A percentile compares a stretch with the other conserved stretches of the same genome.
Conservation (phyloP, 345 rosid genomes). For the Limnanthes douglasii region DNA sequence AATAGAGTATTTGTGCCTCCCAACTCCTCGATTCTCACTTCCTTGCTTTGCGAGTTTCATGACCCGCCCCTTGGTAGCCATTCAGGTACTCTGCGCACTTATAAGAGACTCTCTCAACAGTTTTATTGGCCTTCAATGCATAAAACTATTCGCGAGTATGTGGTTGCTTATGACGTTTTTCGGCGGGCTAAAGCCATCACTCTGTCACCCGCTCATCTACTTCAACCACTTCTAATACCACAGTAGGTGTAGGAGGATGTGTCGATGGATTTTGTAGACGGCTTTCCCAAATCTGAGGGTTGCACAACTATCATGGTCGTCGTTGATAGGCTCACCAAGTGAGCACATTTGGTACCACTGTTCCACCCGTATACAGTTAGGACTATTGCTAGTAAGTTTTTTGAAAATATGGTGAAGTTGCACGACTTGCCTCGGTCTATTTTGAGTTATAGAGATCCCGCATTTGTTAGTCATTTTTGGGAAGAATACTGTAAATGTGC, state of each 20-base stretch:
- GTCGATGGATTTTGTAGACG: background rate
- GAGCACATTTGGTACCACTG: background rate
- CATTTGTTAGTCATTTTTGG: conserved; percentile 1
- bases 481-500: background rate
- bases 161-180: background rate
- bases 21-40: background rate
- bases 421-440: too few relatives aligned
- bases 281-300: too few relatives aligned
- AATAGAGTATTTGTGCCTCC: background rate
- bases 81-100: background rate
- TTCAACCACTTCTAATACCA: background rate
- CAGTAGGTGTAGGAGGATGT: background rate
- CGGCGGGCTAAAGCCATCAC: background rate
- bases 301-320: background rate
- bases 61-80: background rate
- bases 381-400: background rate
- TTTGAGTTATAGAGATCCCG: background rate
- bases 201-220: background rate
- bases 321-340: too few relatives aligned
- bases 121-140: too few relatives aligned
- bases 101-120: background rate
- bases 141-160: background rate
- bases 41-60: background rate
- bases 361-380: background rate
- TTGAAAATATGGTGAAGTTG: background rate